Base-by-base conservation (phyloP, 2,329 filamentous ascomycete genomes). In the Aaosphaeria pasadenensis region DNA sequence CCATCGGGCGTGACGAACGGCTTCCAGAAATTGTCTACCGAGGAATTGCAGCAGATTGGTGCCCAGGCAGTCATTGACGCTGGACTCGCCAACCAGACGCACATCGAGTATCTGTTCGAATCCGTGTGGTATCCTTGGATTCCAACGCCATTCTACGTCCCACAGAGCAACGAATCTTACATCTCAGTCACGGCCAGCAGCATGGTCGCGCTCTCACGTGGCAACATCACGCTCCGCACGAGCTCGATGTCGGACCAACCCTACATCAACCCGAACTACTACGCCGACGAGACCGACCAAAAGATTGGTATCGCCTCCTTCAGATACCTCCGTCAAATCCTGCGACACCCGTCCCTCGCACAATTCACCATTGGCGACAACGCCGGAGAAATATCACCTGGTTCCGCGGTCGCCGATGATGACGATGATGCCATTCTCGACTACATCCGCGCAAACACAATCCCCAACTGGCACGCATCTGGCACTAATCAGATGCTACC, bases 151-250 rank as follows among this genome's bases (percentile, higher is more conserved):
- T 58, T 53, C 47, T 58, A 60, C 31, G 35, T 45, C 11, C 44
- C 52, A 9, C 39, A 55, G 4, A 42, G 52, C 1, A 63, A 67
- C 39, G 56, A 62, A n/a, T 67, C 63, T 1, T 69, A 67, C 53
- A 62, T 69, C n/a, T 64, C 57, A 1, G 41, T 69, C 11, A 67
- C 63, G 1, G 64, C 66, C 7, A 58, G 30, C 45, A 60, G 44
- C 50, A 60, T 55, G 45, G 64, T 60, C 39, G 29, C 55, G 42
- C 30, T 58, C 51, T 72, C 68, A 24, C 63, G 63, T 11, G 81
- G 81, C 17, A 69, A 73, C 45, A 76, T 79, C 0, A 74, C 65
- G 0, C 70, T 84, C 4, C 72, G 77, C 46, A 81, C 79, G 0
- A 63, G 75, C 0, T 73, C 82, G 46, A 78, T 79, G 0, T 54